phyloP scores from a whole-genome alignment of 768 basidiomycete genomes.

The Hygrophorus russula region DNA sequence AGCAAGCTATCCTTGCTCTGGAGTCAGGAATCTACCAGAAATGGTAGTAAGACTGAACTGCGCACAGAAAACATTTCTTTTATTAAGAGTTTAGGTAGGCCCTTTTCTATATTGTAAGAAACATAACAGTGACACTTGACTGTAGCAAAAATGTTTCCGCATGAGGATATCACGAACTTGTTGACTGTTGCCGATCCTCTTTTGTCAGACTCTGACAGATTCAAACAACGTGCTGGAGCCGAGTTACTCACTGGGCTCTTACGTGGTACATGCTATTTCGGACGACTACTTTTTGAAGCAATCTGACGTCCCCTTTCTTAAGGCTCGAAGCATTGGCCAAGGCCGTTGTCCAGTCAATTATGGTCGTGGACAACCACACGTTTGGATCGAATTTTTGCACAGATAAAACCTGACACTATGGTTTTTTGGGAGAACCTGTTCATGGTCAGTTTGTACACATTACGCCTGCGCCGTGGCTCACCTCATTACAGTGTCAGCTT shows the following conservation, averaged over 20 bases:
- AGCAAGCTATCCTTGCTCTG: constrained; percentile 51
- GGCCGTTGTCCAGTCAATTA: constrained; percentile 34
- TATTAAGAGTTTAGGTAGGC: constrained; percentile 29
- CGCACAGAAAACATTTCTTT: constrained; percentile 36
- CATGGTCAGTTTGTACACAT: constrained; percentile 26
- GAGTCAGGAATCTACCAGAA: constrained; percentile 71
- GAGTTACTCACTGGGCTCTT: constrained; percentile 61
- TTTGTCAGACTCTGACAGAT: constrained; percentile 59
- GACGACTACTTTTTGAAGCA: neutral
- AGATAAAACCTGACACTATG: constrained; percentile 81
- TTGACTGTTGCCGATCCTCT: constrained; percentile 49
- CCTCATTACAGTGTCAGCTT: constrained; percentile 32
- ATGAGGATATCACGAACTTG: constrained; percentile 37
- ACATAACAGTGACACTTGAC: neutral
- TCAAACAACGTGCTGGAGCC: constrained; percentile 72
- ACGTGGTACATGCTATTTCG: constrained; percentile 38
- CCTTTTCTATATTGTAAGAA: neutral
- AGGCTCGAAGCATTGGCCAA: constrained; percentile 84
- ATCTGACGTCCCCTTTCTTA: neutral
- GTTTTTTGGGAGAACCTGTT: constrained; percentile 64
- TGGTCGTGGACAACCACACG: constrained; percentile 66
- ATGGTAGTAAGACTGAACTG: constrained; percentile 38
- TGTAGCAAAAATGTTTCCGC: constrained; percentile 58
- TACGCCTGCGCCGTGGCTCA: neutral
- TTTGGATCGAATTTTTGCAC: constrained; percentile 51